Percentiles rank a stretch among this genome's conserved stretches.
Evolutionary conservation across 2,329 filamentous ascomycete genomes (phyloP).

Genomic region (Coniochaeta sp.): DNA sequence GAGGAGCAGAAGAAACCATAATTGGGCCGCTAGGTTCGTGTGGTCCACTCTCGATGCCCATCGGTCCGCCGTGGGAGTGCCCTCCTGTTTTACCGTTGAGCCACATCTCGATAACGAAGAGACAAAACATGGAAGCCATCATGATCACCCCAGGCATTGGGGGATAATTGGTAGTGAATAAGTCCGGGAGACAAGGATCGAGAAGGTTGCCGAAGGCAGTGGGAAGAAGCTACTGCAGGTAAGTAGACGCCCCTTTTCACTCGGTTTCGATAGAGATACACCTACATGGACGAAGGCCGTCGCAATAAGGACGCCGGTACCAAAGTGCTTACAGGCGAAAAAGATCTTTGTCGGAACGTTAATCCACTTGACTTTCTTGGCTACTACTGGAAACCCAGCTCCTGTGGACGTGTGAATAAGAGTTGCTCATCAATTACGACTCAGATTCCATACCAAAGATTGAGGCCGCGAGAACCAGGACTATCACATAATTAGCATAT

Average conservation of each 20-base stretch:
- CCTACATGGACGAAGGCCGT: slow-evolving; percentile 65
- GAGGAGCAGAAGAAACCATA: slow-evolving; percentile 7
- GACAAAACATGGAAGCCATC: slow-evolving; percentile 52
- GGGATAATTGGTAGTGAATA: slow-evolving; percentile 53
- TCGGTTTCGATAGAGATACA: slow-evolving; percentile 1
- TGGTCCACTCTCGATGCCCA: slow-evolving; percentile 27
- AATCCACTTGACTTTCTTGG: slow-evolving; percentile 50
- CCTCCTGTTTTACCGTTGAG: slow-evolving; percentile 52
- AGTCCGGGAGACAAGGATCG: slow-evolving; percentile 48
- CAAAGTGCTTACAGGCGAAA: slow-evolving; percentile 59
- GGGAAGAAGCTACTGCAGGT: slow-evolving; percentile 39
- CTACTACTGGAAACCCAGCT: slow-evolving; percentile 43
- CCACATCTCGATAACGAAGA: slow-evolving; percentile 58
- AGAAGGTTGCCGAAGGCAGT: slow-evolving; percentile 48
- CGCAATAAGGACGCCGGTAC: slow-evolving; percentile 65
- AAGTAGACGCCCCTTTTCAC: slow-evolving; percentile 1
- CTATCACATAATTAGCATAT: slow-evolving; percentile 15
- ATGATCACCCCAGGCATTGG: slow-evolving; percentile 58
- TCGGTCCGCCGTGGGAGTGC: slow-evolving; percentile 51
- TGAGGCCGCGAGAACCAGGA: slow-evolving; percentile 31
- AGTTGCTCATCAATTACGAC: too few species aligned
- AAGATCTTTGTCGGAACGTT: slow-evolving; percentile 50
- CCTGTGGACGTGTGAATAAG: slow-evolving; percentile 17
- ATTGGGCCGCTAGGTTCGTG: slow-evolving; percentile 3
- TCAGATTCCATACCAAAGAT: slow-evolving; percentile 23